Evolutionary conservation across 2,329 filamentous ascomycete genomes (phyloP).

Genomic region (Pestalotiopsis fici): DNA sequence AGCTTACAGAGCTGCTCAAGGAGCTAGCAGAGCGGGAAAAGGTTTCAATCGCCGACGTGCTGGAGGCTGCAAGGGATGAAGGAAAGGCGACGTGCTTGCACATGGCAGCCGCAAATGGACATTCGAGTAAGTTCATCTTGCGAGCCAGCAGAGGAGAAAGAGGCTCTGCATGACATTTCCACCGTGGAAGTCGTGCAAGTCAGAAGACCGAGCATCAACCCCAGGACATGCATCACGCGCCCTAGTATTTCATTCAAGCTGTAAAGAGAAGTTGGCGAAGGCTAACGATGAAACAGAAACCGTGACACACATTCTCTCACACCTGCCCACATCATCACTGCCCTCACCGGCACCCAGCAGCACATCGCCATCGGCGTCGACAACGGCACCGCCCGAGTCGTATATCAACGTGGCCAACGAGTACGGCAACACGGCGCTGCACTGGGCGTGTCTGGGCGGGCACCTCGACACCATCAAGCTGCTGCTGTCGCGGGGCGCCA

Average conservation of each 20-base stretch:
- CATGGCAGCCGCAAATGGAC: conserved; percentile 91
- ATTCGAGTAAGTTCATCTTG: conserved; percentile 56
- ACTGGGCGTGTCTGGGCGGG: conserved; percentile 92
- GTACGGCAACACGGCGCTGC: conserved; percentile 86
- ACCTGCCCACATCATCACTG: conserved; percentile 31
- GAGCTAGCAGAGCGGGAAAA: conserved; percentile 64
- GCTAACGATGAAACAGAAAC: conserved; percentile 32
- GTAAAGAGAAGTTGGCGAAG: not conserved
- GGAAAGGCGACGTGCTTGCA: conserved; percentile 82
- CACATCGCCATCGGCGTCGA: conserved; percentile 19
- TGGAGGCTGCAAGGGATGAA: conserved; percentile 71
- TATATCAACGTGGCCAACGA: conserved; percentile 73
- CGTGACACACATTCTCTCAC: conserved; percentile 45
- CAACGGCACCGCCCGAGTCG: conserved; percentile 25
- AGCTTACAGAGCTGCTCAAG: conserved; percentile 62
- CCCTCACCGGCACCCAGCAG: conserved; percentile 15
- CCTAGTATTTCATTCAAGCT: not conserved
- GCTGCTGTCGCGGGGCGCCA: conserved; percentile 75
- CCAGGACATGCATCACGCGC: not conserved
- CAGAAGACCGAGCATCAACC: not conserved
- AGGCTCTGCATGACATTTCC: not conserved
- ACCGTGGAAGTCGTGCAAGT: not conserved
- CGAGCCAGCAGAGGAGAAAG: not conserved
- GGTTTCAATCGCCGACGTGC: conserved; percentile 60
- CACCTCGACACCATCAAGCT: conserved; percentile 79